Base-by-base conservation (phyloP, 495 filamentous ascomycete genomes). In the Lasiosphaeriaceae sp. region DNA sequence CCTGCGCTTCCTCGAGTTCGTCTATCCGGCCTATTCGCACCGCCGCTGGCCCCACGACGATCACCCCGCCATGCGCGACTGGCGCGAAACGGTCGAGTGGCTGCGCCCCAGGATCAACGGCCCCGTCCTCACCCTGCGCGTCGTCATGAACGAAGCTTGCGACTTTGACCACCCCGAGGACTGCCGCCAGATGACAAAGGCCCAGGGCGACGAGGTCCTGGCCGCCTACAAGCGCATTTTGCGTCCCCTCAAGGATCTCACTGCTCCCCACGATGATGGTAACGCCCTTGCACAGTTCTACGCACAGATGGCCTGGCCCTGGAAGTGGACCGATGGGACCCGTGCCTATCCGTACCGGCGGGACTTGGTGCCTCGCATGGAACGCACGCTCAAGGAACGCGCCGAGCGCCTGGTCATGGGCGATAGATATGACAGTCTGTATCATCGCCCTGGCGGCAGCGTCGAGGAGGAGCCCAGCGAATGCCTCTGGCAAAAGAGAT, bases 1-100 rank as follows among this genome's bases (percentile, higher is more conserved):
- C 17, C 20, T 57, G 12, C 55, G 55, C 48, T 35, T 47, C 8
- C 39, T 57, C 11, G 55, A 57, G 35, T 16, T 57, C 2, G 48
- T 52, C 2, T 57, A 46, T 19, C 39, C 55, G 5, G 35, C 48
- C 9, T 52, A 46, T 24, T n/a, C 11, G 16, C 20, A n/a, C 24
- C 3, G n/a, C 3, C 14, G 3, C 24, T 52, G 55, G 55, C 48
- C 47, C n/a, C 3, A 19, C 16, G 14, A 46, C 1, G 47, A 21
- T 16, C 34, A 47, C 41, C 7, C 35, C 35, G 39, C 47, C 22
- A 14, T 37, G 5, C 9, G 16, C 22, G 55, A 57, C n/a, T 57
- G 55, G 55, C 16, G 47, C n/a, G 55, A 44, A 4, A 51, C 48
- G 3, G 11, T 57, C 26, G 1, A 34, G 6, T 51, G 37, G 55